A percentile compares a stretch with the other conserved stretches of the same genome.
These are phyloP conservation scores for Coniosporium apollinis DNA, from an alignment of 495 filamentous ascomycete species.

Conservation along the genomic window DNA sequence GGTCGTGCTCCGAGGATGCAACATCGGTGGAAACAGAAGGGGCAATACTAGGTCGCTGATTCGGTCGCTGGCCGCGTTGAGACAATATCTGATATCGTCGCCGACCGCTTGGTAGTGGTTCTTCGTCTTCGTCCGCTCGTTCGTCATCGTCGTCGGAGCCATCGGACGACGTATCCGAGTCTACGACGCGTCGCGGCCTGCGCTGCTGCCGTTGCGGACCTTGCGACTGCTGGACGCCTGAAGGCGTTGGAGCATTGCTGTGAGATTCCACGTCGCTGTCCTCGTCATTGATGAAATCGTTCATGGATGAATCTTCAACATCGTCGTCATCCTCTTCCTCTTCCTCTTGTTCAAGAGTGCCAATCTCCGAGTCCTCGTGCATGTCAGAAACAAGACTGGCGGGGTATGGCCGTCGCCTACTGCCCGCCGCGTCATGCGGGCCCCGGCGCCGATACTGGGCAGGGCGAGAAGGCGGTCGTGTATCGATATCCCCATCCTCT, in stretches of 20 bases:
- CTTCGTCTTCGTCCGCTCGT: background rate
- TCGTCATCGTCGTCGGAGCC: conserved; percentile 10
- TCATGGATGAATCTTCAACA: conserved; percentile 18
- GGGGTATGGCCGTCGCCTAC: conserved; percentile 13
- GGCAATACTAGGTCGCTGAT: too few species aligned
- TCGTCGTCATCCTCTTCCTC: conserved; percentile 15
- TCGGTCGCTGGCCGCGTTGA: too few species aligned
- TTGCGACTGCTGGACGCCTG: conserved; percentile 3
- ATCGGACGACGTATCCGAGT: conserved; percentile 7
- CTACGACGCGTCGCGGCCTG: conserved; percentile 12
- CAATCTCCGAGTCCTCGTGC: conserved; percentile 6
- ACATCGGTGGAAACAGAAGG: too few species aligned
- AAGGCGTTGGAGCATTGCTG: conserved; percentile 8
- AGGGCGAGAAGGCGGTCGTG: background rate
- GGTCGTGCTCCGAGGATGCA: background rate
- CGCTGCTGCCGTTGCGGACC: conserved; percentile 1
- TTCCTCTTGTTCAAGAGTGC: conserved; percentile 8
- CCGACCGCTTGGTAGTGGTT: too few species aligned
- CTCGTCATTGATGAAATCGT: conserved; percentile 19
- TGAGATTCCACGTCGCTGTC: conserved; percentile 1
- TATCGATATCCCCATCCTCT: conserved; percentile 21
- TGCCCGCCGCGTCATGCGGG: conserved; percentile 16
- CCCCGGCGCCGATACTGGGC: conserved; percentile 5
- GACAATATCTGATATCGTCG: too few species aligned
- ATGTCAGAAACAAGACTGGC: conserved; percentile 14